phyloP scores from a whole-genome alignment of 1,139 yeast species.

The Scheffersomyces quercinus region DNA sequence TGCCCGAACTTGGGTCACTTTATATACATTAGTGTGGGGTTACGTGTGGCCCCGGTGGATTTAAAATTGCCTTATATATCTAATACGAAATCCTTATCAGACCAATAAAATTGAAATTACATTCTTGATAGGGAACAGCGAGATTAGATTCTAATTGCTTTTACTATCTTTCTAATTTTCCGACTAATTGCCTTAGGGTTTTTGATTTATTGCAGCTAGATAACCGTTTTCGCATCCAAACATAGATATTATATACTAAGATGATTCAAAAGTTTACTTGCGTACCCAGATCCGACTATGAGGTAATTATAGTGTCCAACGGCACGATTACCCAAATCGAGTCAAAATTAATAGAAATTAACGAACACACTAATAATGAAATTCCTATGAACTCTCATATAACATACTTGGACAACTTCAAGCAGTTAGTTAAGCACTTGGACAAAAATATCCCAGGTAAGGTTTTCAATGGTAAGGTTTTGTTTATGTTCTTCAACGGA shows the following conservation, averaged over 20 bases:
- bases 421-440: conserved; percentile 21
- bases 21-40: not conserved
- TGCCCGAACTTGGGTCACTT: not conserved
- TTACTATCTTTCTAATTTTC: too few species aligned
- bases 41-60: not conserved
- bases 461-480: conserved; percentile 30
- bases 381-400: conserved; percentile 27
- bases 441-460: conserved; percentile 5
- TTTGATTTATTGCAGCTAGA: not conserved
- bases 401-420: conserved; percentile 29
- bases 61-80: not conserved
- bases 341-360: conserved; percentile 24
- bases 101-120: conserved; percentile 13
- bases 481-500: conserved; percentile 45
- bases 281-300: conserved; percentile 34
- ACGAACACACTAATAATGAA: conserved; percentile 24
- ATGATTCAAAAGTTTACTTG: conserved; percentile 43
- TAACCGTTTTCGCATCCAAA: not conserved
- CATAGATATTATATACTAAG: not conserved
- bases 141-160: too few species aligned
- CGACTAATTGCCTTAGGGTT: too few species aligned
- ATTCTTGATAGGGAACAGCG: not conserved
- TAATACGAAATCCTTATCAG: conserved; percentile 11
- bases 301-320: conserved; percentile 36
- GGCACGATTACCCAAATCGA: conserved; percentile 36